Evolutionary conservation across 2,329 filamentous ascomycete genomes (phyloP).

Genomic region (Daldinia sp.): DNA sequence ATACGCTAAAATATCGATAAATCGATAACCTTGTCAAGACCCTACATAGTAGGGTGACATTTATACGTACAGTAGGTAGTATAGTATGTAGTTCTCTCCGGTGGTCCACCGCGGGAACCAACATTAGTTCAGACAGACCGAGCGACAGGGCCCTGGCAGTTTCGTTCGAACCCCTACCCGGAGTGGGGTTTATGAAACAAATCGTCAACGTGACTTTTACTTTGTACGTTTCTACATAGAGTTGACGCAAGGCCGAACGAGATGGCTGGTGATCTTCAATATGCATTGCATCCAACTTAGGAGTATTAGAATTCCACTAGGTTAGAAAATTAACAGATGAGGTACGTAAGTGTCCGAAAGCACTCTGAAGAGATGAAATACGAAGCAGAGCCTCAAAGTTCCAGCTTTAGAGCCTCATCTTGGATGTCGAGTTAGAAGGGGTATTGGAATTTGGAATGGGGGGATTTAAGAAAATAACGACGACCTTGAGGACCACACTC

Average conservation of each 20-base stretch:
- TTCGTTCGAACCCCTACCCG: neutral
- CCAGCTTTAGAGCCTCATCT: constrained; percentile 18
- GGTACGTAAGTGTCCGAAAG: neutral
- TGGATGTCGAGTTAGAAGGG: neutral
- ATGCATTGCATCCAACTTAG: neutral
- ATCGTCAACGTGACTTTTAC: neutral
- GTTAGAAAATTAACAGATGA: neutral
- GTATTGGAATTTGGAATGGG: neutral
- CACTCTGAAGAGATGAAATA: neutral
- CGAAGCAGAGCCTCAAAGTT: neutral
- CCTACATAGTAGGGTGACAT: constrained; percentile 5
- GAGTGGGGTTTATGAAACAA: constrained; percentile 9
- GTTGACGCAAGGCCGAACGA: constrained; percentile 2
- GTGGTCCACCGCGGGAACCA: constrained; percentile 32
- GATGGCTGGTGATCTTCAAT: neutral
- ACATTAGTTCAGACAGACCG: neutral
- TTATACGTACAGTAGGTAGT: no score
- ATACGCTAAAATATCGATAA: constrained; percentile 8
- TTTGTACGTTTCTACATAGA: neutral
- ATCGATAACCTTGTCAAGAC: constrained; percentile 1
- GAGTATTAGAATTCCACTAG: neutral
- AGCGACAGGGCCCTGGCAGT: constrained; percentile 1
- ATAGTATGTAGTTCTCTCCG: constrained; percentile 8
- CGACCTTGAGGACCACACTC: constrained; percentile 20
- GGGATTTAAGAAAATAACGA: neutral